Evolutionary conservation across 2,329 filamentous ascomycete species (phyloP).

Genomic region (Alternaria alternata): DNA sequence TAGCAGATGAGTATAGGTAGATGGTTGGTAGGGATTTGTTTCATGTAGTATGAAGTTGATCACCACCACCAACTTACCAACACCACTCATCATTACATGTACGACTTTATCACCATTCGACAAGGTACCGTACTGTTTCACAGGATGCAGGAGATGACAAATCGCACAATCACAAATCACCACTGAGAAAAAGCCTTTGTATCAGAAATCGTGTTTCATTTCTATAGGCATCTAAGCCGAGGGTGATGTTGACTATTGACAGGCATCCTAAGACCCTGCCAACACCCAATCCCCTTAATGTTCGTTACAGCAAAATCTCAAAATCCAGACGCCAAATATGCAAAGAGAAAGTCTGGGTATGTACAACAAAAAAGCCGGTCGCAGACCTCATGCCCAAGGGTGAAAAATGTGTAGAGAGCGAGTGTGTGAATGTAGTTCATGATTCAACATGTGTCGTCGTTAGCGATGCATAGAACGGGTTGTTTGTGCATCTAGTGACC

Average conservation of each 20-base stretch:
- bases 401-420: slow-evolving; percentile 9
- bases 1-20: background rate
- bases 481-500: slow-evolving; percentile 8
- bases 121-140: background rate
- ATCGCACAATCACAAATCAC: background rate
- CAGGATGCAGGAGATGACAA: background rate
- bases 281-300: background rate
- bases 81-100: background rate
- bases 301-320: background rate
- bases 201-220: slow-evolving; percentile 1
- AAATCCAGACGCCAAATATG: slow-evolving; percentile 10
- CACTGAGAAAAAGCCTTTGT: background rate
- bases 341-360: slow-evolving; percentile 10
- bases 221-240: background rate
- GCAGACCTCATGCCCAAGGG: slow-evolving; percentile 20
- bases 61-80: background rate
- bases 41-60: background rate
- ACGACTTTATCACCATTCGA: background rate
- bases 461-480: background rate
- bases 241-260: slow-evolving; percentile 1
- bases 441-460: background rate
- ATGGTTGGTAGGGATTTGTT: background rate
- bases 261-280: background rate
- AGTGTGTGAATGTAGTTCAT: slow-evolving; percentile 16
- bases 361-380: slow-evolving; percentile 19